Base-by-base conservation (phyloP, 1,284 basidiomycete genomes). In the Microbotryum lychnidis-dioicae region DNA sequence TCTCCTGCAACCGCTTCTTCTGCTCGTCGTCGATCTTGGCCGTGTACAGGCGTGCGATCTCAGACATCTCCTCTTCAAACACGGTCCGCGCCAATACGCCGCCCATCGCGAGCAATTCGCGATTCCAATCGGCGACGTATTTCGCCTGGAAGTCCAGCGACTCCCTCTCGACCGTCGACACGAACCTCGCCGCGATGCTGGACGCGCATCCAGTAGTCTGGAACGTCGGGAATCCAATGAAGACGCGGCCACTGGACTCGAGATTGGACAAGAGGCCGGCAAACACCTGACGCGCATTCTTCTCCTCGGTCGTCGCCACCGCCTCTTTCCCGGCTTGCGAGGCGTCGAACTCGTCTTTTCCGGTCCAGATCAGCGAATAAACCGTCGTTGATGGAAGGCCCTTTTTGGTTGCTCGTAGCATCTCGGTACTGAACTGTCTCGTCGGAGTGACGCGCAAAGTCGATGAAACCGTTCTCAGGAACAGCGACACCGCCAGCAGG, bases 111-210 rank as follows among this genome's bases (percentile, higher is more conserved):
- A 97, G 79, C 1, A 96, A 79, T 70, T 96, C 91, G 68, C 82
- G 84, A 71, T 94, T 96, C 90, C 90, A 93, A 48, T 73, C 68
- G 27, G 70, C 70, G 57, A 76, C 75, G 56, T 72, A 74, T 42
- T 69, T 69, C 47, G 75, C 72, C 55, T 76, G 72, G 58, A 78
- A 75, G 54, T 71, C 70, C 31, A 72, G 55, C 14, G 58, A 90
- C 76, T 98, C 94, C 66, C 94, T 83, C 76, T 98, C 94, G 3
- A 98, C 94, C 0, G 94, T 98, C 1, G 92, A 91, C 62, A 98
- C 96, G 73, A 97, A 97, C 9, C 92, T 81, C 2, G 90, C 87
- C 2, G 91, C 84, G 75, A 97, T 84, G 71, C 94, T 91, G 0
- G 92, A 92, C 4, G 89, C 89, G 50, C 96, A 84, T 54, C 92